phyloP scores from a whole-genome alignment of 768 basidiomycete genomes.

The Pulveroboletus ravenelii region DNA sequence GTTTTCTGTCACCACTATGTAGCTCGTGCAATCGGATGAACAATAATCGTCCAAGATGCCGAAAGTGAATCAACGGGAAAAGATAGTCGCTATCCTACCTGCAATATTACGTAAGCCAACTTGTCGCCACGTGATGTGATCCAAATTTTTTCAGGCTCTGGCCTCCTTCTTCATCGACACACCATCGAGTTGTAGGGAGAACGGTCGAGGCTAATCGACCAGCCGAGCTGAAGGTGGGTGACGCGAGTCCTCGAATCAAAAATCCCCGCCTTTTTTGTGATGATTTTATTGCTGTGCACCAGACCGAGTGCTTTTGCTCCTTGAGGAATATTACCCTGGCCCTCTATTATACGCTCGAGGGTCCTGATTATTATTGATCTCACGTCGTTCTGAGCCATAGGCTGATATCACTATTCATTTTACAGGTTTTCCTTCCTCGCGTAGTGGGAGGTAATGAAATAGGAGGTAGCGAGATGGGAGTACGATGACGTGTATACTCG shows the following conservation, averaged over 20 bases:
- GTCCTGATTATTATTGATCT: slow-evolving; percentile 22
- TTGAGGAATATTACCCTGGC: slow-evolving; percentile 32
- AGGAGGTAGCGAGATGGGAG: no score
- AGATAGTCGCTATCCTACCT: no score
- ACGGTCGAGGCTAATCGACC: no score
- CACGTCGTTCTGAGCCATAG: neutral
- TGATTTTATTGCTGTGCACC: slow-evolving; percentile 36
- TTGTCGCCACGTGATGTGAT: neutral
- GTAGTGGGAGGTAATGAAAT: neutral
- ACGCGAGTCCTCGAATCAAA: neutral
- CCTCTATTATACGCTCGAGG: slow-evolving; percentile 33
- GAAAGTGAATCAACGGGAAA: no score
- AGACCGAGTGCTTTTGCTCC: slow-evolving; percentile 31
- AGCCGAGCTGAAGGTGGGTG: no score
- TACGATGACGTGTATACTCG: neutral
- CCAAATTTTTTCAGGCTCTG: neutral
- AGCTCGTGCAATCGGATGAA: slow-evolving; percentile 1
- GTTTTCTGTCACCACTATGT: slow-evolving; percentile 9
- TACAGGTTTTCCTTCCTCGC: neutral
- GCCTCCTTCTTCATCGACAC: no score
- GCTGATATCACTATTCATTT: slow-evolving; percentile 5
- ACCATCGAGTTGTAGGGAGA: no score
- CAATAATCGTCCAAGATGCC: no score
- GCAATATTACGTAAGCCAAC: neutral
- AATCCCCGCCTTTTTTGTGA: slow-evolving; percentile 12